Evolutionary conservation across 169 alveolate genomes (phyloP).

Genomic region (Plasmodium inui): DNA sequence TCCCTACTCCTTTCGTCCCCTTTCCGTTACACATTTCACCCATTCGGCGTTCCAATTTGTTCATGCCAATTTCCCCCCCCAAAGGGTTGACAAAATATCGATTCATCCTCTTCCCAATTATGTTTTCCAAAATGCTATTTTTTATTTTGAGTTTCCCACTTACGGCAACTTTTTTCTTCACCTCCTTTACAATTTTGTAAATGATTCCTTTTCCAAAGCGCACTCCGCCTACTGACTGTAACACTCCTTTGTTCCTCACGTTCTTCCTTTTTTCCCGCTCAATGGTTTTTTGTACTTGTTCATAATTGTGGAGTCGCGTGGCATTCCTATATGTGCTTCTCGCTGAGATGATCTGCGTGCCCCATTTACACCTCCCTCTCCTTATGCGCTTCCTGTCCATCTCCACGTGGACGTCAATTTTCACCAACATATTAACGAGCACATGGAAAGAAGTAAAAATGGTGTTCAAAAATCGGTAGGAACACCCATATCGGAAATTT

Average conservation of each 20-base stretch:
- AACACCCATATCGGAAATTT: conserved; percentile 66
- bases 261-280: background rate
- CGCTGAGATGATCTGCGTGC: background rate
- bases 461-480: conserved; percentile 46
- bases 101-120: conserved; percentile 18
- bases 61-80: background rate
- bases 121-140: conserved; percentile 12
- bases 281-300: background rate
- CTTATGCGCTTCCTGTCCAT: conserved; percentile 43
- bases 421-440: conserved; percentile 13
- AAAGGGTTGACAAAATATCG: conserved; percentile 9
- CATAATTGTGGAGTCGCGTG: background rate
- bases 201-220: conserved; percentile 8
- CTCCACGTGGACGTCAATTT: conserved; percentile 1
- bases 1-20: background rate
- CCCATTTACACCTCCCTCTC: background rate
- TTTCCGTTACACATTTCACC: background rate
- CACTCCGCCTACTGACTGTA: background rate
- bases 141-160: conserved; percentile 33
- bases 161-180: conserved; percentile 26
- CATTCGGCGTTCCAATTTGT: background rate
- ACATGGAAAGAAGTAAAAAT: conserved; percentile 69
- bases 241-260: background rate
- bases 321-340: background rate
- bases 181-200: conserved; percentile 56